Base-by-base conservation (phyloP, 805 yeast species). In the Candida berthetii region DNA sequence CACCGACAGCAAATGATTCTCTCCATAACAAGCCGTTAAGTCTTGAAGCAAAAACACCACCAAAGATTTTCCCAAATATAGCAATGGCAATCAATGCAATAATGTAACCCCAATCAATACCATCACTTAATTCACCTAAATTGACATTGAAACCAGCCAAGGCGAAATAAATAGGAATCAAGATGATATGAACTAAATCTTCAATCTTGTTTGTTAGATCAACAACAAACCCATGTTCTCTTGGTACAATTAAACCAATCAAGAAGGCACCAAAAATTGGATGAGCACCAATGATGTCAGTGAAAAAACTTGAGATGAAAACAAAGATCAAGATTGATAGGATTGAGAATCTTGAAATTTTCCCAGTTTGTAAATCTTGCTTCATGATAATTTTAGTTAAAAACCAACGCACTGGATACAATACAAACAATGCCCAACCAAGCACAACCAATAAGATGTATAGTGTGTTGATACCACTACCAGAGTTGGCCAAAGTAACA, bases 231-330 rank as follows among this genome's bases (percentile, higher is more conserved):
- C 83, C 83, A 50, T 81, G 77, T 38, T 85, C 89, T 51, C 91
- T 69, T 8, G 95, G 95, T 7, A 85, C 74, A 39, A 85, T 75
- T 27, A 82, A 65, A 4, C 95, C 95, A 11, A 80, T 78, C 61
- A 85, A 71, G 53, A 85, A 86, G 0, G 91, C 93, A 34, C 95
- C 95, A 61, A 85, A 85, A 50, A 85, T 85, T 0, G 93, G 85
- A 60, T 85, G 95, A 10, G 84, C 91, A 5, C 95, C 95, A 47
- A 85, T 82, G 43, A 85, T 82, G 57, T 84, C 90, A 2, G 95
- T 85, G 57, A 77, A 83, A 60, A 85, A 85, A 2, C 93, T 78
- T 4, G 90, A 82, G 4, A 73, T 58, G 45, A 85, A 75, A 48
- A 79, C 80, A 42, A 78, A 55, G 8, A 77, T 48, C 41, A 85